Conservation (phyloP, 495 filamentous ascomycete species). For the Choiromyces venosus region DNA sequence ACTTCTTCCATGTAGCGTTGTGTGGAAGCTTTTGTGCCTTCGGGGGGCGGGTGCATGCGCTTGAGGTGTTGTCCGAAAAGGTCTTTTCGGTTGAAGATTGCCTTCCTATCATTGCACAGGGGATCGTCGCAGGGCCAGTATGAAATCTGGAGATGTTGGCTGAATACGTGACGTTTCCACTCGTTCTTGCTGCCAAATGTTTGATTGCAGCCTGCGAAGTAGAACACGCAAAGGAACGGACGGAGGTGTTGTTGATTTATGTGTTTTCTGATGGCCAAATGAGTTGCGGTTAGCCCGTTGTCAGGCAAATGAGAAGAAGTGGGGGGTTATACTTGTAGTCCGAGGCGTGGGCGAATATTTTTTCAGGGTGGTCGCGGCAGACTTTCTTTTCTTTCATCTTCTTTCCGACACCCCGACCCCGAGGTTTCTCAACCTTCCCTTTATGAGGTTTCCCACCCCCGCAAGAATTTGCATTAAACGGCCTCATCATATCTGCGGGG, state of each 20-base stretch:
- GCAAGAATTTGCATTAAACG: not conserved
- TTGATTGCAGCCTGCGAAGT: conserved; percentile 73
- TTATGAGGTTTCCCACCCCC: conserved; percentile 10
- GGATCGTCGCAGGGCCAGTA: conserved; percentile 76
- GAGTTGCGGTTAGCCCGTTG: conserved; percentile 41
- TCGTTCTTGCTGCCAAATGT: conserved; percentile 92
- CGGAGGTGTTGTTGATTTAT: conserved; percentile 54
- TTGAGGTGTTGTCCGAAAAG: conserved; percentile 88
- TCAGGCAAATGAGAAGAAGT: not conserved
- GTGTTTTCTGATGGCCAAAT: conserved; percentile 47
- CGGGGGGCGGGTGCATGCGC: conserved; percentile 72
- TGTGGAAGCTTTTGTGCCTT: conserved; percentile 47
- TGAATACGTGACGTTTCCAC: conserved; percentile 85
- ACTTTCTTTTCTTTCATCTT: conserved; percentile 19
- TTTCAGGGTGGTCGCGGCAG: conserved; percentile 18
- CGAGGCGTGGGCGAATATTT: conserved; percentile 22
- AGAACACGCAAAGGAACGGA: conserved; percentile 75
- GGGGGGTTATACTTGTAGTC: conserved; percentile 25
- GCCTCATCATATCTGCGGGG: conserved; percentile 21
- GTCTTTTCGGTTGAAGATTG: conserved; percentile 88
- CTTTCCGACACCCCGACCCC: conserved; percentile 19
- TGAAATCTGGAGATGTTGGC: conserved; percentile 71
- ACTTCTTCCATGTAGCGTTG: conserved; percentile 45
- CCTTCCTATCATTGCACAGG: conserved; percentile 52
- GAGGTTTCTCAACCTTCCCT: not conserved